These are phyloP conservation scores for Aureobasidium namibiae DNA, from an alignment of 2,329 filamentous ascomycete genomes.

Conservation along the genomic window DNA sequence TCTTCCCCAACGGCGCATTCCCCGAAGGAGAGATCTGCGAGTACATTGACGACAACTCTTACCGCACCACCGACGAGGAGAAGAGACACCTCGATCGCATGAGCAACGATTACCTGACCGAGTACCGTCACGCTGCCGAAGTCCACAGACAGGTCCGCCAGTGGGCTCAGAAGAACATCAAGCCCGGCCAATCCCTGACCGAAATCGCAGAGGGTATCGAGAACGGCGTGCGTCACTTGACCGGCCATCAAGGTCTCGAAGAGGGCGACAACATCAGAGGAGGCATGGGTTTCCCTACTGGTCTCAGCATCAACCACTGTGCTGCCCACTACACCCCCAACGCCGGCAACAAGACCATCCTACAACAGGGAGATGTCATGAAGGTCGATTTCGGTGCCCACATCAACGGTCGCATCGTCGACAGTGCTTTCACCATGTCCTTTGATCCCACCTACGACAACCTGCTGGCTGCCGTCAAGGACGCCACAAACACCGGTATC, in stretches of 20 bases:
- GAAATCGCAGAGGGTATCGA: slow-evolving; percentile 48
- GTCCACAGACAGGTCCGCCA: slow-evolving; percentile 48
- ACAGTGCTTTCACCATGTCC: slow-evolving; percentile 71
- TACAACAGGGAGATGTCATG: slow-evolving; percentile 69
- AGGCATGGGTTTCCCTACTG: slow-evolving; percentile 50
- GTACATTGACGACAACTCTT: slow-evolving; percentile 38
- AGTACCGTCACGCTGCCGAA: slow-evolving; percentile 51
- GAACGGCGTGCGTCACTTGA: slow-evolving; percentile 44
- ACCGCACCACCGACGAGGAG: slow-evolving; percentile 41
- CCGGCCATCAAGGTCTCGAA: slow-evolving; percentile 44
- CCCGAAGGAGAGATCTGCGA: slow-evolving; percentile 39
- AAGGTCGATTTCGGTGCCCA: slow-evolving; percentile 80
- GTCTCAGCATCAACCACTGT: slow-evolving; percentile 45
- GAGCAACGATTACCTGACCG: slow-evolving; percentile 41
- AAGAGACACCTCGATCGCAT: slow-evolving; percentile 35
- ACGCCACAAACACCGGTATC: slow-evolving; percentile 58
- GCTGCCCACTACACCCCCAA: slow-evolving; percentile 52
- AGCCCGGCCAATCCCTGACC: slow-evolving; percentile 42
- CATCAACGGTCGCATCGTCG: slow-evolving; percentile 70
- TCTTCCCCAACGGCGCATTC: slow-evolving; percentile 38
- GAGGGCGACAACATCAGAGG: slow-evolving; percentile 43
- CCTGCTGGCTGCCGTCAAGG: slow-evolving; percentile 63
- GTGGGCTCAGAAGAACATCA: slow-evolving; percentile 41
- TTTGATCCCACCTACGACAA: slow-evolving; percentile 70
- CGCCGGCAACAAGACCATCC: slow-evolving; percentile 56